These are phyloP conservation scores for Stylosanthes scabra DNA, from an alignment of 331 rosid species.

Conservation along the genomic window DNA sequence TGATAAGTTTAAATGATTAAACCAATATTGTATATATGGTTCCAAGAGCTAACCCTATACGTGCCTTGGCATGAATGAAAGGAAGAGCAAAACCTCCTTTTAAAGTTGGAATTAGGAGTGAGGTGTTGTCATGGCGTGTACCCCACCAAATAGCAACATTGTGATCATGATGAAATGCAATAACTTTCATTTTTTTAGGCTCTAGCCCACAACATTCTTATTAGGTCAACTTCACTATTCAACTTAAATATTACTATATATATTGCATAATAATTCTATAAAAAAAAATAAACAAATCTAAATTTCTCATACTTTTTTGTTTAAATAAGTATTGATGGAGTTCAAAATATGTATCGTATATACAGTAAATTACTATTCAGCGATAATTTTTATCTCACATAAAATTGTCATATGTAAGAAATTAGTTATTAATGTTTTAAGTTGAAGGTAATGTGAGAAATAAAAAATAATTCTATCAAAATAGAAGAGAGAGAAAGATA, in stretches of 20 bases:
- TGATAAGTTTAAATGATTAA: constrained; percentile 11
- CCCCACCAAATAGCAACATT: constrained; percentile 62
- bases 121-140: constrained; percentile 53
- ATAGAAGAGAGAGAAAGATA: neutral
- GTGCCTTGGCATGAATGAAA: constrained; percentile 44
- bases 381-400: too few species aligned
- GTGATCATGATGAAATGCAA: constrained; percentile 68
- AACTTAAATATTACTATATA: constrained; percentile 41
- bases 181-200: constrained; percentile 26
- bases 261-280: too few species aligned
- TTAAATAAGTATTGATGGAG: too few species aligned
- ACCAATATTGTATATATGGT: neutral
- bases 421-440: too few species aligned
- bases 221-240: constrained; percentile 66
- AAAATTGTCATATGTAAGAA: too few species aligned
- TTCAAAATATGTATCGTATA: too few species aligned
- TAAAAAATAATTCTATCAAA: constrained; percentile 39
- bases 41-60: constrained; percentile 21
- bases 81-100: constrained; percentile 37
- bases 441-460: too few species aligned
- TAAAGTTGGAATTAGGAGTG: constrained; percentile 43
- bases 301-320: too few species aligned
- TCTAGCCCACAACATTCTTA: constrained; percentile 42
- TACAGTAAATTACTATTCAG: too few species aligned
- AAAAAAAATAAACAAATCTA: too few species aligned